Evolutionary conservation across 805 yeast genomes (phyloP), one percentile per base, ranked within the genome.

Genomic region (Komagataella mondaviorum): DNA sequence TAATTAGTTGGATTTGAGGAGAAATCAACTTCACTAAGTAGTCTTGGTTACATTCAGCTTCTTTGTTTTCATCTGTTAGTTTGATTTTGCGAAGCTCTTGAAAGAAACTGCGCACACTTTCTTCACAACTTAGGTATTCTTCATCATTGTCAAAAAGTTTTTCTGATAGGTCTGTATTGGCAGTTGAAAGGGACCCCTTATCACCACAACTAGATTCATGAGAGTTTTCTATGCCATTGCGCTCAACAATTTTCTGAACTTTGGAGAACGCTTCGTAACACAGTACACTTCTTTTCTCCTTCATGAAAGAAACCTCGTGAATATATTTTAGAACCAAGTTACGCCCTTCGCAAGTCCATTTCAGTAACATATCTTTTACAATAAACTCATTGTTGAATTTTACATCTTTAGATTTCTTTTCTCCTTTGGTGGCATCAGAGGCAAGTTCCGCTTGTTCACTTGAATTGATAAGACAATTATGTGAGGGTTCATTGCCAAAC

Each of bases 1-100:
- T 71, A 48, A 77, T 72, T 23, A 85, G 59, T 61, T 90, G 97
- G 48, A 89, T 78, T 63, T 91, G 96, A 0, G 97, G 96, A 23
- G 88, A 78, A 5, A 84, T 69, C 46, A 91, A 70, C 53, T 81
- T 81, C 30, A 90, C 72, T 55, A 81, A 69, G 60, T 80, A 85
- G 46, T 85, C 78, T 59, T 62, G 54, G 46, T 52, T 22, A 39
- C 54, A 57, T 10, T 58, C 54, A 1, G 76, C 76, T 44, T 73
- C 71, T 46, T 67, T 62, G 2, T 64, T 67, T 1, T 67, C 63
- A 30, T 30, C 39, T 30, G 14, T 30, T 4, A 30, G 39, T 14
- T 30, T 30, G 2, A 74, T 62, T 5, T 61, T 58, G 53, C 76
- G 65, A 43, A 88, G 63, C 36, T 77, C 80, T 3, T 72, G 70